These are phyloP conservation scores for Phytophthora hybrid DNA, from an alignment of 352 stramenopile genomes.

Conservation along the genomic window DNA sequence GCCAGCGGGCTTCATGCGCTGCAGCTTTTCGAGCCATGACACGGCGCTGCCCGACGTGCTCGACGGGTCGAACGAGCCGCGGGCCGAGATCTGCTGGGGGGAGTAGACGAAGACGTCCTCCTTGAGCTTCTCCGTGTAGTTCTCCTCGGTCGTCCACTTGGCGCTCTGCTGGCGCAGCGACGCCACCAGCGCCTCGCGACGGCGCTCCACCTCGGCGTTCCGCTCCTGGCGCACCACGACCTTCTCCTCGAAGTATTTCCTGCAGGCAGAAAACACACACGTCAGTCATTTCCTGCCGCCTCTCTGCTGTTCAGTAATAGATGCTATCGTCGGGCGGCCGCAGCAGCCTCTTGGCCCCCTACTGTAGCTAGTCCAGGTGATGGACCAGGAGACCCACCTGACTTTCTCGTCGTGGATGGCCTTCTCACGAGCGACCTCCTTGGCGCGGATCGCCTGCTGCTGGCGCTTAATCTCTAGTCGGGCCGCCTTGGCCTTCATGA, in stretches of 20 bases:
- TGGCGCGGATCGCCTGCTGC: constrained; percentile 83
- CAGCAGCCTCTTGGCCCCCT: too few species aligned
- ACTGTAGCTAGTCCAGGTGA: not conserved
- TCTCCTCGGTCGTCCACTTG: constrained; percentile 78
- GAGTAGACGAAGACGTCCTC: constrained; percentile 90
- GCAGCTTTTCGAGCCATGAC: constrained; percentile 89
- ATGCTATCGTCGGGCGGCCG: not conserved
- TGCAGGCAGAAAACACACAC: constrained; percentile 16
- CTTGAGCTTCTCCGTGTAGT: constrained; percentile 82
- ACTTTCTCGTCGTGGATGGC: constrained; percentile 81
- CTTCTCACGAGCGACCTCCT: constrained; percentile 86
- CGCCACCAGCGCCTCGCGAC: constrained; percentile 72
- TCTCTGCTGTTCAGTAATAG: not conserved
- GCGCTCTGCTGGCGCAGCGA: constrained; percentile 67
- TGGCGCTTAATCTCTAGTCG: constrained; percentile 90
- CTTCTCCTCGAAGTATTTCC: constrained; percentile 85
- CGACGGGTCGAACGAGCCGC: constrained; percentile 75
- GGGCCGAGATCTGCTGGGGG: constrained; percentile 72
- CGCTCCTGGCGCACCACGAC: constrained; percentile 73
- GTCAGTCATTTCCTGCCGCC: not conserved
- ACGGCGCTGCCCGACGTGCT: constrained; percentile 73
- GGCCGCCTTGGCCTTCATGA: constrained; percentile 89
- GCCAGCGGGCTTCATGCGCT: constrained; percentile 86
- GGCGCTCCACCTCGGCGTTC: constrained; percentile 66
- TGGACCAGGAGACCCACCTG: constrained; percentile 42